Base-by-base conservation (phyloP, 306 rosid species). In the Ziziphus jujuba region DNA sequence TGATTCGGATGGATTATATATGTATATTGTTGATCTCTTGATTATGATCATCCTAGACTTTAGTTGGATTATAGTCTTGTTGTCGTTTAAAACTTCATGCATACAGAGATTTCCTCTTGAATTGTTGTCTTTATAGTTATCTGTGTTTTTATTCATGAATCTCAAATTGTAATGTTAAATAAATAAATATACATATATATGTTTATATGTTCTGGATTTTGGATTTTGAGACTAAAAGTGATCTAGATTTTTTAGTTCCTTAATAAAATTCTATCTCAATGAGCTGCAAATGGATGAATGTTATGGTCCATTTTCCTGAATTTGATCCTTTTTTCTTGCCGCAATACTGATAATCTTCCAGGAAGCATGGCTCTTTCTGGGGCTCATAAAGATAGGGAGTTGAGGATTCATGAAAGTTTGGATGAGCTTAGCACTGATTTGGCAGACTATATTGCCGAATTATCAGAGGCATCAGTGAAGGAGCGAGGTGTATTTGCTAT, bases 361-460 rank as follows among this genome's bases (percentile, higher is more conserved):
- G 40, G 59, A 82, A 72, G 60, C 48, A 93, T 95, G 99, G 91
- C 90, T 78, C 66, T 82, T 44, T 69, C 87, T 25, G 91, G 73
- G 66, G 87, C 50, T 76, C 61, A 58, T 5, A 80, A 78, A 31
- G 75, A 70, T 28, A 86, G 86, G 82, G 91, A 82, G 65, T 58
- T 87, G 80, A 85, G 82, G 87, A 74, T 95, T 77, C 90, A 82
- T 82, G 99, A 95, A 60, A 91, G 85, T 70, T 69, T 88, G 83
- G 99, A 95, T 71, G 99, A 95, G 69, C 95, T 95, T 54, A 83
- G 83, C 69, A 81, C 95, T 57, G 90, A 84, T 82, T 84, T 95
- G 88, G 97, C 92, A 48, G 89, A 88, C 74, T 88, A 88, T 74
- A 79, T 95, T 82, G 95, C 96, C 17, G 96, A 88, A 59, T 59